phyloP scores from a whole-genome alignment of 2,329 filamentous ascomycete species.

The Ascochyta clinopodiicola region DNA sequence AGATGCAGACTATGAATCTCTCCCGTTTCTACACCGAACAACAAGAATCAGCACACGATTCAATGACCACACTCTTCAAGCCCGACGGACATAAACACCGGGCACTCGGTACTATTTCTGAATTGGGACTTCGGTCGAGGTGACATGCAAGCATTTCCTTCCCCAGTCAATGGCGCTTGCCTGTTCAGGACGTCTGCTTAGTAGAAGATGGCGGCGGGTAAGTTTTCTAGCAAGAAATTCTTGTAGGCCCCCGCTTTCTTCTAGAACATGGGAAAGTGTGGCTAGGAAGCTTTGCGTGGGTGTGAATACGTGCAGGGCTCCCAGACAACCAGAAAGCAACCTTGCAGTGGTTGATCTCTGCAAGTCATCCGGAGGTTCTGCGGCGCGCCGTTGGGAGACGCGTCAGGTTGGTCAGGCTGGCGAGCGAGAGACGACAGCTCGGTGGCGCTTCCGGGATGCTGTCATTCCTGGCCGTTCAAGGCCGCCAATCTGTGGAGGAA shows the following conservation, averaged over 20 bases:
- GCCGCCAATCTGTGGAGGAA: constrained; percentile 16
- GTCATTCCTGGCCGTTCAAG: constrained; percentile 13
- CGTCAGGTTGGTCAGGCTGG: constrained; percentile 7
- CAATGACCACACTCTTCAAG: neutral
- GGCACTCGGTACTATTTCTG: constrained; percentile 7
- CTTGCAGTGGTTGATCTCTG: constrained; percentile 4
- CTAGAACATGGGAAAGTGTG: constrained; percentile 18
- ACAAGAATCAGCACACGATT: neutral
- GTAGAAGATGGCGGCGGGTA: constrained; percentile 16
- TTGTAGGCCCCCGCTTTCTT: constrained; percentile 19
- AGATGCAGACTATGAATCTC: no score
- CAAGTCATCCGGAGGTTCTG: constrained; percentile 13
- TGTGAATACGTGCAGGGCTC: constrained; percentile 11
- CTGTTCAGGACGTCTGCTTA: constrained; percentile 8
- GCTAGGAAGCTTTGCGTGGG: constrained; percentile 2
- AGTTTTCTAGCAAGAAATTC: constrained; percentile 20
- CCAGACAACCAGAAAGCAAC: neutral
- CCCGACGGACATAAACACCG: no score
- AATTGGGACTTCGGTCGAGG: constrained; percentile 1
- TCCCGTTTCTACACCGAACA: no score
- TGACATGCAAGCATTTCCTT: constrained; percentile 17
- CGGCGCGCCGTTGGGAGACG: constrained; percentile 1
- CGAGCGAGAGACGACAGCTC: constrained; percentile 8
- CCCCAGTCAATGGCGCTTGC: constrained; percentile 5
- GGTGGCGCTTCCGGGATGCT: constrained; percentile 6